Conservation (phyloP, 768 basidiomycete genomes). For the Leccinum boreale region DNA sequence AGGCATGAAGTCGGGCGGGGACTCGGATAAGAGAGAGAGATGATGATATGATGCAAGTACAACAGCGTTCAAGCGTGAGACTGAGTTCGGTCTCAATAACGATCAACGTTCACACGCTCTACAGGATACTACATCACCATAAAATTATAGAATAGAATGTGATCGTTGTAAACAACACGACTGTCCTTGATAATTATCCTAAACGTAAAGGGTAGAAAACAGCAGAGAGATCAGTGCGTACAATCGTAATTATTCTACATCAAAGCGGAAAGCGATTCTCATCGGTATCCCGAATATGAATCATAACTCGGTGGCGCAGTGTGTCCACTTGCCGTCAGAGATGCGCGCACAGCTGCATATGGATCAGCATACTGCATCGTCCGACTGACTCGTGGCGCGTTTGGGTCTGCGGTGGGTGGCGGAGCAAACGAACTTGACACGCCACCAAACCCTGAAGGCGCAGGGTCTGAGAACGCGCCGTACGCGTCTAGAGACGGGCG, state of each 20-base stretch:
- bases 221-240: constrained; percentile 7
- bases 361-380: constrained; percentile 95
- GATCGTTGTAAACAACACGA: constrained; percentile 7
- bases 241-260: constrained; percentile 8
- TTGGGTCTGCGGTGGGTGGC: constrained; percentile 31
- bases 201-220: constrained; percentile 2
- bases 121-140: constrained; percentile 6
- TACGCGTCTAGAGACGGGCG: constrained; percentile 83
- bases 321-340: constrained; percentile 37
- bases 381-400: constrained; percentile 61
- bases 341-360: constrained; percentile 76
- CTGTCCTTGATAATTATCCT: constrained; percentile 13
- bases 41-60: not conserved
- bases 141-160: constrained; percentile 7
- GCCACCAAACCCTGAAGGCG: constrained; percentile 68
- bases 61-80: constrained; percentile 19
- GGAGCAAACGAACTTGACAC: constrained; percentile 34
- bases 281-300: constrained; percentile 50
- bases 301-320: constrained; percentile 51
- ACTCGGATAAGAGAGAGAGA: not conserved
- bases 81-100: constrained; percentile 9
- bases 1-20: constrained; percentile 7
- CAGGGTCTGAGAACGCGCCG: constrained; percentile 87
- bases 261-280: constrained; percentile 1
- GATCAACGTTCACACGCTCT: constrained; percentile 1